phyloP scores from a whole-genome alignment of 257 asterid species.

The Gentiana dahurica region DNA sequence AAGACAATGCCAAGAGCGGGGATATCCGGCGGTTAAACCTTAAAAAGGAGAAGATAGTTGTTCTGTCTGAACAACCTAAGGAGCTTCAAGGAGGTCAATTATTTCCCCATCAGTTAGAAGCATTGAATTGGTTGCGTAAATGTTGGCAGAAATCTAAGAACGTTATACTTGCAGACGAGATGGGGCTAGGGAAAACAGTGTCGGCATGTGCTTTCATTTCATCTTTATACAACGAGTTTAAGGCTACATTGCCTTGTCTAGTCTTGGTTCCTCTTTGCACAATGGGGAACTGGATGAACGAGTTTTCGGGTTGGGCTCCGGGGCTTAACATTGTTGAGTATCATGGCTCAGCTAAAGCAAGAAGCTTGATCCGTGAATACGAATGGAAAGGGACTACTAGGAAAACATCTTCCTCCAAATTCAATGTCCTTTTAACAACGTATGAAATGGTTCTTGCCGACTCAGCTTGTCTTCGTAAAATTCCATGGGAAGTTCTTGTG shows the following conservation, averaged over 20 bases:
- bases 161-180: conserved; percentile 98
- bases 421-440: conserved; percentile 87
- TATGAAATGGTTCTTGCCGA: conserved; percentile 95
- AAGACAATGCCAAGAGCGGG: conserved; percentile 35
- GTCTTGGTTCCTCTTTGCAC: conserved; percentile 98
- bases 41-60: conserved; percentile 36
- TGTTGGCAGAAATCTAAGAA: conserved; percentile 89
- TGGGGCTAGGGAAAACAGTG: conserved; percentile 98
- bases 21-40: conserved; percentile 21
- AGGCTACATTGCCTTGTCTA: conserved; percentile 71
- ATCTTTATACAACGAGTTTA: conserved; percentile 72
- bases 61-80: conserved; percentile 85
- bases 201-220: conserved; percentile 97
- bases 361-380: conserved; percentile 74
- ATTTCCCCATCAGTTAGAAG: conserved; percentile 97
- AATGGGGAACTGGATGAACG: conserved; percentile 98
- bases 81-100: conserved; percentile 77
- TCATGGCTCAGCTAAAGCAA: conserved; percentile 81
- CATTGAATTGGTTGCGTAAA: conserved; percentile 93
- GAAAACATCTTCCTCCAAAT: conserved; percentile 59
- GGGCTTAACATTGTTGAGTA: conserved; percentile 86
- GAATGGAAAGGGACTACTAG: conserved; percentile 81
- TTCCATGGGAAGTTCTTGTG: conserved; percentile 99
- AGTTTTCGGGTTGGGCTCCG: conserved; percentile 90
- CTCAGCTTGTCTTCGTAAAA: conserved; percentile 63